phyloP scores from a whole-genome alignment of 2,329 filamentous ascomycete species.

The Scedosporium apiospermum region DNA sequence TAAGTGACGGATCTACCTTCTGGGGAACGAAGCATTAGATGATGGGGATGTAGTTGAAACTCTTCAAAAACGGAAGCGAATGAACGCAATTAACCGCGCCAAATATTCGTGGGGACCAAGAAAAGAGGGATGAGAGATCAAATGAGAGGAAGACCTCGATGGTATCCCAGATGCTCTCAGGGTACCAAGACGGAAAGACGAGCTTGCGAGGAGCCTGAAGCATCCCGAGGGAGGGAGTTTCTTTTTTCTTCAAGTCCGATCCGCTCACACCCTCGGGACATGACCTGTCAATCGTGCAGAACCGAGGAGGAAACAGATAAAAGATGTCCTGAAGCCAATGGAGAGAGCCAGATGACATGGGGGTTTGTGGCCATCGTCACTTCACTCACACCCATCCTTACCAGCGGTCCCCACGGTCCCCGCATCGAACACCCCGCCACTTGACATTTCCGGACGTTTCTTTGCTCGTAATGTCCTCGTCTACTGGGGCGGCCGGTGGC shows the following conservation, averaged over 20 bases:
- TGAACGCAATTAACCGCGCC: not conserved
- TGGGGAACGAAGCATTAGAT: not conserved
- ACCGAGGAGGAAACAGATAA: not conserved
- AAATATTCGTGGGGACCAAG: not conserved
- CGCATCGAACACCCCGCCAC: not conserved
- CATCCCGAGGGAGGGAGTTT: not conserved
- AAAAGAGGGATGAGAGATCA: not conserved
- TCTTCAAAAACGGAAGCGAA: conserved; percentile 2
- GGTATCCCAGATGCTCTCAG: not conserved
- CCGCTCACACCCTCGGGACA: not conserved
- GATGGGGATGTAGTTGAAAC: not conserved
- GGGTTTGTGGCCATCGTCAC: not conserved
- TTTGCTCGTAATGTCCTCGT: not conserved
- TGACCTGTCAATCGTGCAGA: not conserved
- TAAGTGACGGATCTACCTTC: not conserved
- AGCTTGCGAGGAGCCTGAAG: not conserved
- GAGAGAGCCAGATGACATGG: not conserved
- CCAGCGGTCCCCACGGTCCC: not conserved
- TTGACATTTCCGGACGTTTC: not conserved
- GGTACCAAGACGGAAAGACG: not conserved
- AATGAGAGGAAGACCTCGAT: not conserved
- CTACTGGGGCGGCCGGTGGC: not conserved
- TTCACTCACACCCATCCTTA: not conserved
- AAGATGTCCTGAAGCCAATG: not conserved
- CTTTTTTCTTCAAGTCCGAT: not conserved